Conservation (phyloP, 768 basidiomycete species). For the Mycena alexandri region DNA sequence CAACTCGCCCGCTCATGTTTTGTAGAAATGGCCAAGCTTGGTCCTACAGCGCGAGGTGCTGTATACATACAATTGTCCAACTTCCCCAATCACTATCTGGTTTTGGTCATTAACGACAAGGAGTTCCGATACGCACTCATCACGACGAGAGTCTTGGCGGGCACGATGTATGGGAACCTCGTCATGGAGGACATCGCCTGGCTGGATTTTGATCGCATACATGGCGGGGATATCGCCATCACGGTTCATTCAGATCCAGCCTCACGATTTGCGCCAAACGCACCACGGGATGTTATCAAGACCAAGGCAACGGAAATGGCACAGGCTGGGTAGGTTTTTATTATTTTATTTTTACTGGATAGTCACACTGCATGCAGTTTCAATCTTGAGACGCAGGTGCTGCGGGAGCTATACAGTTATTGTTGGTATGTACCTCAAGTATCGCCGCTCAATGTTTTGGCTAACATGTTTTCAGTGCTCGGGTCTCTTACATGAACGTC, state of each 20-base stretch:
- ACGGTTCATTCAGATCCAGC: slow-evolving; percentile 37
- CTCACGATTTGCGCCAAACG: slow-evolving; percentile 1
- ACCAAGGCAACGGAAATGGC: slow-evolving; percentile 43
- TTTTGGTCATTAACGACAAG: slow-evolving; percentile 83
- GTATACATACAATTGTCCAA: slow-evolving; percentile 84
- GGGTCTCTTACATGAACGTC: slow-evolving; percentile 90
- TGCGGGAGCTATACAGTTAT: slow-evolving; percentile 87
- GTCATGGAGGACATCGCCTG: slow-evolving; percentile 84
- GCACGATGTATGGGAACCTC: slow-evolving; percentile 70
- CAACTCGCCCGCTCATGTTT: slow-evolving; percentile 2
- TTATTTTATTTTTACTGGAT: not conserved
- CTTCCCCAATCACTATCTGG: slow-evolving; percentile 87
- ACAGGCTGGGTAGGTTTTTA: slow-evolving; percentile 39
- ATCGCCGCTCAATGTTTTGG: not conserved
- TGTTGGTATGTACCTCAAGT: slow-evolving; percentile 71
- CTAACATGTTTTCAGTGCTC: slow-evolving; percentile 67
- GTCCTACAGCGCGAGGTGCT: slow-evolving; percentile 68
- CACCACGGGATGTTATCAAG: slow-evolving; percentile 38
- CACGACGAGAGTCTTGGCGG: slow-evolving; percentile 66
- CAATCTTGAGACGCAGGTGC: slow-evolving; percentile 76
- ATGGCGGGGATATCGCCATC: slow-evolving; percentile 53
- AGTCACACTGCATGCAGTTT: slow-evolving; percentile 58
- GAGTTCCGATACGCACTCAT: slow-evolving; percentile 88
- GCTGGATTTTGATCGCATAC: slow-evolving; percentile 80
- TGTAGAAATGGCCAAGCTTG: slow-evolving; percentile 79